Base-by-base conservation (phyloP, 257 asterid genomes). In the Primulina huaijiensis region DNA sequence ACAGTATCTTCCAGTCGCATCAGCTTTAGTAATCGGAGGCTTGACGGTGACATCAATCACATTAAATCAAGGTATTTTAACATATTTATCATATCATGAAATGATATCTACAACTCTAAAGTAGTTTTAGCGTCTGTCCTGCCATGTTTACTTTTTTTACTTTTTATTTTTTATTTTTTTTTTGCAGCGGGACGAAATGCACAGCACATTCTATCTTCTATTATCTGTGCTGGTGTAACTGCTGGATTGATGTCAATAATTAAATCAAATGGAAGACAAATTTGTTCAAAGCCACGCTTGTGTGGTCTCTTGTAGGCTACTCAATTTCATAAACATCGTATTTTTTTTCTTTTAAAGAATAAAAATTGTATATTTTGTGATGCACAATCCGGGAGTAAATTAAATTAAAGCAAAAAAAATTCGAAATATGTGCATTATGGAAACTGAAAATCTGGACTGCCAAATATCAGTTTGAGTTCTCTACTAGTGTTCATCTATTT, bases 1-100 rank as follows among this genome's bases (percentile, higher is more conserved):
- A 83, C 97, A 91, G 99, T 90, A 90, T 77, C 90, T 94, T 64
- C 99, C 99, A 0, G 93, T 94, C 50, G 99, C 99, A 82, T 94
- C 99, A 67, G 99, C 95, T 75, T 76, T 94, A 73, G 85, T 91
- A 17, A 67, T 94, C 62, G 99, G 99, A 67, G 99, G 99, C 58
- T 81, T 91, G 79, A 89, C 99, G 1, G 95, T 80, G 74, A 91
- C 99, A 66, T 76, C 95, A 65, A 87, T 94, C 66, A 89, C 99
- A 64, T 62, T 94, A 65, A 89, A 91, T 81, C 97, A 91, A 88
- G 97, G 99, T 91, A 77, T 52, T 23, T 8, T 9, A 6, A 0
- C 69, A 25, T 40, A 31, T 52, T 73, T 61, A 57, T 29, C 64
- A 30, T 37, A 9, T 56, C 40, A 60, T 62, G 64, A 23, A 61